These are phyloP conservation scores for Ziziphus jujuba DNA, from an alignment of 306 rosid genomes.

Conservation along the genomic window DNA sequence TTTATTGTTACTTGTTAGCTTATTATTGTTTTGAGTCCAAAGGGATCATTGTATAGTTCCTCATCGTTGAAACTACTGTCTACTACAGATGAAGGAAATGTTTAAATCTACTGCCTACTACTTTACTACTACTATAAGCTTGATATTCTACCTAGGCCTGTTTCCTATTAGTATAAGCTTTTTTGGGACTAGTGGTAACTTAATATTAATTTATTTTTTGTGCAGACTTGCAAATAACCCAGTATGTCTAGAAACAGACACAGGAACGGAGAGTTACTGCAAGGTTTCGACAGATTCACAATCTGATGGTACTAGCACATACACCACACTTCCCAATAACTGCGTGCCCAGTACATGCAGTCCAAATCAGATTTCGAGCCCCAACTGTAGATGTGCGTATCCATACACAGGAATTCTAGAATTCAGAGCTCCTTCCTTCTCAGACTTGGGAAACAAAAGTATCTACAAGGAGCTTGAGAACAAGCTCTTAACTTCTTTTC, in stretches of 20 bases:
- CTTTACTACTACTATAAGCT: too few species aligned
- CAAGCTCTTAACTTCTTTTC: conserved; percentile 13
- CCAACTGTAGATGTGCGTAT: conserved; percentile 65
- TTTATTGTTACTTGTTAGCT: too few species aligned
- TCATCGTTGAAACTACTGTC: too few species aligned
- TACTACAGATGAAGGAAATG: too few species aligned
- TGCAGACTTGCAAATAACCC: conserved; percentile 40
- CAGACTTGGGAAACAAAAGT: conserved; percentile 35
- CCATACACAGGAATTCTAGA: conserved; percentile 57
- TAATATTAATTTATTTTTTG: not conserved
- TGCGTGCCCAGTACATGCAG: conserved; percentile 45
- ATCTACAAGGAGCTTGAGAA: conserved; percentile 33
- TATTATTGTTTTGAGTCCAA: too few species aligned
- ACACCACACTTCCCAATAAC: conserved; percentile 27
- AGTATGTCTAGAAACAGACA: conserved; percentile 34
- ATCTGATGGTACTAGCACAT: conserved; percentile 14
- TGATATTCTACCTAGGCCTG: too few species aligned
- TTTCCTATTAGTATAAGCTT: too few species aligned
- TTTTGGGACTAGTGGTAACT: too few species aligned
- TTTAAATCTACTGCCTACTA: too few species aligned
- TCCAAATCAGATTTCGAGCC: conserved; percentile 43
- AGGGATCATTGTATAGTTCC: too few species aligned
- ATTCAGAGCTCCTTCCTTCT: conserved; percentile 63
- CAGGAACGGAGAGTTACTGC: conserved; percentile 34
- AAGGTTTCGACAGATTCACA: conserved; percentile 13